Conservation (phyloP, 257 asterid species). For the Handroanthus guayacan region DNA sequence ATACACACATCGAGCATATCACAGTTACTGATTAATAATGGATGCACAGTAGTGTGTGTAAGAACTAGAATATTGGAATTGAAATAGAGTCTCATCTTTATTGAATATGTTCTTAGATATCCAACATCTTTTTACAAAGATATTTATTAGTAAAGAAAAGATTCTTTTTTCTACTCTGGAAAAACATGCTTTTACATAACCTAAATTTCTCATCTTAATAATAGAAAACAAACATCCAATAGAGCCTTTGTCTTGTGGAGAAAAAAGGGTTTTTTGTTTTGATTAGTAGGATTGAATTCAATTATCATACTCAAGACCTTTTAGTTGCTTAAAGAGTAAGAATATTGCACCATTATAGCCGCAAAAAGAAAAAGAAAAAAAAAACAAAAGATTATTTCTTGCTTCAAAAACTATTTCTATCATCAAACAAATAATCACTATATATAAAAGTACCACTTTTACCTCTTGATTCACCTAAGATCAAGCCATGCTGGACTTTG, state of each 20-base stretch:
- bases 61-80: background rate
- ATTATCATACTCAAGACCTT: background rate
- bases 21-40: no score
- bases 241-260: background rate
- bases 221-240: background rate
- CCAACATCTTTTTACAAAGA: background rate
- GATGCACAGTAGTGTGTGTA: background rate
- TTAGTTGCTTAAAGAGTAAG: slow-evolving; percentile 9
- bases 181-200: no score
- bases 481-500: no score
- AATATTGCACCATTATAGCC: background rate
- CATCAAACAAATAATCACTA: no score
- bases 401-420: background rate
- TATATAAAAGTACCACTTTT: no score
- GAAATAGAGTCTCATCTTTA: background rate
- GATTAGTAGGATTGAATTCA: background rate
- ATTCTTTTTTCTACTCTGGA: no score
- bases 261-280: background rate
- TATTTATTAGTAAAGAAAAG: background rate
- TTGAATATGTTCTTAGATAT: background rate
- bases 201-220: background rate
- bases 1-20: no score
- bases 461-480: no score
- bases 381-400: background rate
- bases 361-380: no score